A percentile compares a stretch with the other conserved stretches of the same genome.
Conservation (phyloP, 129 eudicot species). For the Flaveria sonorensis region DNA sequence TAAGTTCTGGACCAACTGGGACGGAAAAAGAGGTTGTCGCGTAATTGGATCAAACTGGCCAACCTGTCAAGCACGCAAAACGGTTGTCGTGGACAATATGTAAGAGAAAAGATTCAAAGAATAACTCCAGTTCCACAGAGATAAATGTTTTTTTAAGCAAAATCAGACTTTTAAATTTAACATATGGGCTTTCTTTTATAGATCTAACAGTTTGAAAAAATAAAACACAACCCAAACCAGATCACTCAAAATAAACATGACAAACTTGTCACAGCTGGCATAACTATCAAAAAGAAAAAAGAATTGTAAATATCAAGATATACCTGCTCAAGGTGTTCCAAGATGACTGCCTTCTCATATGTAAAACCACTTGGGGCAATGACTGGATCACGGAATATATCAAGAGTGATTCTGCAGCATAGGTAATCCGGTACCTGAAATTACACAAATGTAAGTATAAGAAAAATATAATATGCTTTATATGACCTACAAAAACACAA, state of each 20-base stretch:
- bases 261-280: background rate
- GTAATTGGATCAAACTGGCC: conserved; percentile 88
- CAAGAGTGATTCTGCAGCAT: conserved; percentile 90
- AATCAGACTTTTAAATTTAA: too few relatives aligned
- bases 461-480: background rate
- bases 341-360: conserved; percentile 80
- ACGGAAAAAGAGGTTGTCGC: conserved; percentile 54
- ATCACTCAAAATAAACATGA: background rate
- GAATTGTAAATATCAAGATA: background rate
- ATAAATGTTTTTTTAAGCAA: too few relatives aligned
- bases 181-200: background rate
- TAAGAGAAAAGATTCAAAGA: background rate
- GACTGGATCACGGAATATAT: conserved; percentile 94
- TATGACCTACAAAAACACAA: background rate
- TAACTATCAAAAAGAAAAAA: background rate
- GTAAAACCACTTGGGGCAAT: conserved; percentile 89
- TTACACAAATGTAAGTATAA: conserved; percentile 14
- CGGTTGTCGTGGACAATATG: background rate
- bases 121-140: too few relatives aligned
- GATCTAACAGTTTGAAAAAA: background rate
- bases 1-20: conserved; percentile 73
- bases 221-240: background rate
- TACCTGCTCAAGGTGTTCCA: conserved; percentile 87
- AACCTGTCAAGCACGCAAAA: conserved; percentile 45
- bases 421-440: conserved; percentile 85